Base-by-base conservation (phyloP, 371 early-diverging fungal species). In the Mucor racemosus region DNA sequence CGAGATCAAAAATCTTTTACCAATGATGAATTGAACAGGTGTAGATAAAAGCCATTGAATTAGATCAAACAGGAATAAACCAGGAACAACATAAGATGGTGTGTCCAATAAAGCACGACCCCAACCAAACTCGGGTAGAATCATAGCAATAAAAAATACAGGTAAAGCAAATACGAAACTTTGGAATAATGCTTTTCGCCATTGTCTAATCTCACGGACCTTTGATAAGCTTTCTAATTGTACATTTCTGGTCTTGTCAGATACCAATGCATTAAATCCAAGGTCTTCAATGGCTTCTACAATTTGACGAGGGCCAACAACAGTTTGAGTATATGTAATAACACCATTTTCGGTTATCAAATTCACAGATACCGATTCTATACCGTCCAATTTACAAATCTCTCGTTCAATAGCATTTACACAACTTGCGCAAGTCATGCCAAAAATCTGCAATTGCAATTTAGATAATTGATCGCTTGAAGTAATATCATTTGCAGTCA, bases 1-100 rank as follows among this genome's bases (percentile, higher is more conserved):
- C 19, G 91, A 81, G 33, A 61, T 65, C 74, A 95, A 91, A 79
- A 98, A 97, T 41, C 89, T 81, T 41, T 76, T 73, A 1, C 97
- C 98, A 15, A 96, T 82, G 13, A 88, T 88, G 79, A 98, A 96
- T 80, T 97, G 96, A 5, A 97, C 90, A n/a, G 97, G 96, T 19
- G 91, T 85, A 7, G 97, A 88, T n/a, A 95, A 73, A 1, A 83
- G 10, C 48, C 90, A 61, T 74, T 92, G 77, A 6, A 80, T 7
- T 21, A 84, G 14, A 62, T 90, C 84, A 13, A 89, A 88, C 31
- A 91, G 59, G 56, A 84, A 84, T 8, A 96, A 71, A 2, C 94
- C 94, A 0, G 86, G 81, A 1, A 91, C 17, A 1, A 87, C 38
- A 42, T 56, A 58, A 13, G 66, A 57, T 0, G 86, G 85, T 0